Evolutionary conservation across 75 land plant genomes (phyloP), one percentile per base, ranked within the genome.

Genomic region (Azolla pinnata): DNA sequence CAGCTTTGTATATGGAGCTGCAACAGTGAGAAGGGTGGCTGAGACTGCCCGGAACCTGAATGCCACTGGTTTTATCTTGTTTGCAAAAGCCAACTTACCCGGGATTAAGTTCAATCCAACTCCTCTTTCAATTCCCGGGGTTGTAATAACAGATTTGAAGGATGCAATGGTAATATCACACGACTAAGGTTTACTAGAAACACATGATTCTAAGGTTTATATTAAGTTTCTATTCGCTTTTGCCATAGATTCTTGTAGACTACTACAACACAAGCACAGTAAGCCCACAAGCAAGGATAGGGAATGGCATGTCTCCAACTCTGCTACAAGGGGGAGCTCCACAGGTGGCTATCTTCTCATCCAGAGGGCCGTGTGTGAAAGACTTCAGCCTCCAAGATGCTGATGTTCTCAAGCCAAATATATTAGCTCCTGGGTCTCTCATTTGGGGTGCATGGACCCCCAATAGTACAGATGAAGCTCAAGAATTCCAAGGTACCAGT

Each of bases 361-460:
- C 97, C 19, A 73, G 97, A 58, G 97, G 97, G 10, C 97, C 97
- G 1, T 82, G 89, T 67, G 74, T 85, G 12, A 82, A 64, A 62
- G 82, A 81, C 69, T 88, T 69, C 61, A 78, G 73, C 50, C 73
- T 70, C 48, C 79, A 77, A 53, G 93, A 84, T 67, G 85, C 89
- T 23, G 97, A 92, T 70, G 75, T 92, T 59, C 73, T 92, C 29
- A 92, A 92, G 49, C 97, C 97, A 34, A 85, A 92, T 46, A 85
- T 92, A 55, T 56, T 92, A 25, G 97, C 89, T 48, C 97, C 97
- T 31, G 97, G 97, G 26, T 75, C 72, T 56, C 75, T 87, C 3
- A 92, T 92, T 60, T 92, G 97, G 97, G 83, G 86, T 23, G 88
- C 97, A 7, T 91, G 97, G 97, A 67, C 88, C 45, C 89, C 93